These are phyloP conservation scores for Mimosa bimucronata DNA, from an alignment of 306 rosid species.

Conservation along the genomic window DNA sequence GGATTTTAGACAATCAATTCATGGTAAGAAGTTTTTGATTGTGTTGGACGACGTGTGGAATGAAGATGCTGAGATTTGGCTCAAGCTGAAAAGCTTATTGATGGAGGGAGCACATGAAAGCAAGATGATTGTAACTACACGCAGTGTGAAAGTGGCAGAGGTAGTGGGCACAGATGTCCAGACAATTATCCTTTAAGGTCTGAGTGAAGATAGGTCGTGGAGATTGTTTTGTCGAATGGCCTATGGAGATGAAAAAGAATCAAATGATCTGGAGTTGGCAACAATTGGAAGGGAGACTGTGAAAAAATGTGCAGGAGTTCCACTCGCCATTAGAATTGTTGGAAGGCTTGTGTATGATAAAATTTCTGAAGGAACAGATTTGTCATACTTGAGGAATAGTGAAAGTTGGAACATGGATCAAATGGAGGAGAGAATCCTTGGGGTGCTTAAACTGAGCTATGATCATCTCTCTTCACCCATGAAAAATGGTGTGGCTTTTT, in stretches of 20 bases:
- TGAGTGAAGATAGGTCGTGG: constrained; percentile 34
- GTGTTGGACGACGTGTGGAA: constrained; percentile 53
- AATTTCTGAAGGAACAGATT: neutral
- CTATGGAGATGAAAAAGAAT: constrained; percentile 22
- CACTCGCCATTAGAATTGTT: neutral
- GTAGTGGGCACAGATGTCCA: constrained; percentile 7
- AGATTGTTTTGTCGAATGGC: constrained; percentile 41
- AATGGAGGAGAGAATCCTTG: neutral
- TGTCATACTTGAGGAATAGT: neutral
- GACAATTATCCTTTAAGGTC: constrained; percentile 20
- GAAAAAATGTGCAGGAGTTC: neutral
- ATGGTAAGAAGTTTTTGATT: constrained; percentile 39
- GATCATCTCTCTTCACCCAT: neutral
- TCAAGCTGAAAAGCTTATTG: constrained; percentile 28
- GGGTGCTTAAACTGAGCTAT: neutral
- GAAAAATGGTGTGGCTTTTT: neutral
- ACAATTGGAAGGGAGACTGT: neutral
- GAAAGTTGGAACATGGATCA: neutral
- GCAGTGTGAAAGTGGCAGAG: constrained; percentile 30
- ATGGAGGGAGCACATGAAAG: constrained; percentile 45
- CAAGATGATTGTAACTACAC: constrained; percentile 41
- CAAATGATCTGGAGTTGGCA: neutral
- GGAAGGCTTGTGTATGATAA: neutral
- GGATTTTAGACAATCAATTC: constrained; percentile 18
- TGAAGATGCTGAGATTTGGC: constrained; percentile 37